A percentile compares a stretch with the other conserved stretches of the same genome.
Conservation (phyloP, 768 basidiomycete genomes). For the Kwoniella botswanensis region DNA sequence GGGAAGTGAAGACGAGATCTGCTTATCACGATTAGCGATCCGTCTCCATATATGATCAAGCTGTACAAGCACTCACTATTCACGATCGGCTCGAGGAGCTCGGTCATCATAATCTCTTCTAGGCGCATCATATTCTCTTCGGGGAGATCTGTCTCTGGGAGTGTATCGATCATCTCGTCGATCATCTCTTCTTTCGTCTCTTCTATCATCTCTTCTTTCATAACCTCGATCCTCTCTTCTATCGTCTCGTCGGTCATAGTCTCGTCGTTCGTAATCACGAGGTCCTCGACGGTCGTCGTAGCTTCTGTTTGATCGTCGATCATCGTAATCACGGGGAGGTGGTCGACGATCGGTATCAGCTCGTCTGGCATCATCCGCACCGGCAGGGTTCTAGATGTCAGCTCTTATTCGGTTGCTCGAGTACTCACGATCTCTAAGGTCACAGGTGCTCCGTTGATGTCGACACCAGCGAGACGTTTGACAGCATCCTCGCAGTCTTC, state of each 20-base stretch:
- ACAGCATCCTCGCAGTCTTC: slow-evolving; percentile 95
- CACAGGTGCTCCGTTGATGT: slow-evolving; percentile 64
- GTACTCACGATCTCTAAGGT: slow-evolving; percentile 35
- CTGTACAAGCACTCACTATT: slow-evolving; percentile 9
- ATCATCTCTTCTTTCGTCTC: slow-evolving; percentile 29
- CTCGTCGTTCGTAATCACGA: slow-evolving; percentile 39
- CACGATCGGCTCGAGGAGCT: slow-evolving; percentile 16
- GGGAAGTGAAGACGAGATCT: no score
- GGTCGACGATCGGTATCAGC: slow-evolving; percentile 47
- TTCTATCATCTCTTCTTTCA: slow-evolving; percentile 61
- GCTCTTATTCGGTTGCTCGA: slow-evolving; percentile 62
- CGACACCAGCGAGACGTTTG: slow-evolving; percentile 80
- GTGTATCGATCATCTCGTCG: slow-evolving; percentile 34
- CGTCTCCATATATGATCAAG: no score
- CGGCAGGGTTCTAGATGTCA: slow-evolving; percentile 25
- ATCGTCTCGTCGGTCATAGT: slow-evolving; percentile 53
- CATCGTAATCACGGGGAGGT: slow-evolving; percentile 56
- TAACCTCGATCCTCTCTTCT: slow-evolving; percentile 60
- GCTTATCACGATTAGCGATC: no score
- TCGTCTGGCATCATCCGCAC: slow-evolving; percentile 27
- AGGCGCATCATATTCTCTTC: slow-evolving; percentile 45
- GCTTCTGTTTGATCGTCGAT: slow-evolving; percentile 60
- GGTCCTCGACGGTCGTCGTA: slow-evolving; percentile 26
- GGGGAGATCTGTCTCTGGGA: slow-evolving; percentile 38
- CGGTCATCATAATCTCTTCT: slow-evolving; percentile 31